Conservation (phyloP, 345 rosid genomes). For the Eucalyptus tenuipes region DNA sequence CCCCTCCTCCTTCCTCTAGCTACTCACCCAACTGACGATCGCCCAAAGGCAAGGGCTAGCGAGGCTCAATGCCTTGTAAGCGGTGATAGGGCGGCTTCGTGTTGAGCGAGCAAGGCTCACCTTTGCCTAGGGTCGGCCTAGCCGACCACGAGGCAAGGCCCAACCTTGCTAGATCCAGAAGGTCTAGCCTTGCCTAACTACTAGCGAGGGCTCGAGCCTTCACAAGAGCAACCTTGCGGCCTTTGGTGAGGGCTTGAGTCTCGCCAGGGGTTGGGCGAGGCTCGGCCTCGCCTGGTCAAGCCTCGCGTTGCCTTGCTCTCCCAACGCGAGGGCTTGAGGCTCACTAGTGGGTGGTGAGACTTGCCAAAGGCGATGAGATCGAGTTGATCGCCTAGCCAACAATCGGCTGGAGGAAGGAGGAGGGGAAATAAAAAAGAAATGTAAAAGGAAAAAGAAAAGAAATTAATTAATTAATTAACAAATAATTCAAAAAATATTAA, state of each 20-base stretch:
- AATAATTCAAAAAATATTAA: too few relatives aligned
- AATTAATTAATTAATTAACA: fast-evolving
- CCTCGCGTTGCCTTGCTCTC: fast-evolving
- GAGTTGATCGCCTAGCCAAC: fast-evolving
- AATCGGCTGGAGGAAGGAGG: fast-evolving
- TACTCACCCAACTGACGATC: fast-evolving
- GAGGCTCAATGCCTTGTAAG: fast-evolving
- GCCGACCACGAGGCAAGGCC: fast-evolving
- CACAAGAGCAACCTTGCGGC: too few relatives aligned
- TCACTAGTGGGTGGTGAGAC: too few relatives aligned
- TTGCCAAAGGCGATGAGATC: fast-evolving
- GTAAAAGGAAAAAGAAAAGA: fast-evolving
- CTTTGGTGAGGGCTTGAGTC: too few relatives aligned
- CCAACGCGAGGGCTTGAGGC: fast-evolving
- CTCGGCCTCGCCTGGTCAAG: fast-evolving
- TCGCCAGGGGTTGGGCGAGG: fast-evolving
- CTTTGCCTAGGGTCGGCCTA: fast-evolving
- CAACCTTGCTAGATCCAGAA: fast-evolving
- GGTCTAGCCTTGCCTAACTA: too few relatives aligned
- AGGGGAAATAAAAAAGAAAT: too few relatives aligned
- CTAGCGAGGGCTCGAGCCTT: too few relatives aligned
- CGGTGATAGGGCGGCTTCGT: fast-evolving
- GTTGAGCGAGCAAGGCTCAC: fast-evolving
- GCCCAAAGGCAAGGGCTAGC: fast-evolving
- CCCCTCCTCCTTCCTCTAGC: too few relatives aligned